A percentile compares a stretch with the other conserved stretches of the same genome.
These are phyloP conservation scores for Stachybotrys elegans DNA, from an alignment of 2,329 filamentous ascomycete species.

Conservation along the genomic window DNA sequence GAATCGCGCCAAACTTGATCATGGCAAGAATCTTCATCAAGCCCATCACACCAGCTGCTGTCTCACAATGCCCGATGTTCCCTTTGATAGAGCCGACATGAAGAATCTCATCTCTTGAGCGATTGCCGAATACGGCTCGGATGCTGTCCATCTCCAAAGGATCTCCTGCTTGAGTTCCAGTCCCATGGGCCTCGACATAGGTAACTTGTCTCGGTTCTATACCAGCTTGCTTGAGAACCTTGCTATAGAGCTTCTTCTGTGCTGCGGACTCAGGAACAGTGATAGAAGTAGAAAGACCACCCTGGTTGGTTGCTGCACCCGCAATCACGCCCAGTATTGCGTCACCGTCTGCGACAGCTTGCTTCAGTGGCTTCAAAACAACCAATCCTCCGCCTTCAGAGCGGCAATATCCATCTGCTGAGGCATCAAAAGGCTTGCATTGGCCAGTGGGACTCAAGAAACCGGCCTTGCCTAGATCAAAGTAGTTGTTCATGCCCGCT, in stretches of 20 bases:
- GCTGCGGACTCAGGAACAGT: constrained; percentile 19
- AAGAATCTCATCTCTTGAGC: constrained; percentile 2
- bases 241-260: constrained; percentile 23
- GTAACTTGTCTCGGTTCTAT: constrained; percentile 7
- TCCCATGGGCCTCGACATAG: constrained; percentile 42
- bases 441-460: constrained; percentile 21
- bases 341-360: constrained; percentile 47
- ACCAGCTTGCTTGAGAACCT: constrained; percentile 7
- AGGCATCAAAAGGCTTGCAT: constrained; percentile 20
- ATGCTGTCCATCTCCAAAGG: constrained; percentile 29
- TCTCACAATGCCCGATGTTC: constrained; percentile 22
- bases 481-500: constrained; percentile 16
- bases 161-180: constrained; percentile 43
- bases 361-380: constrained; percentile 40
- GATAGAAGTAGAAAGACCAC: constrained; percentile 19
- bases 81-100: constrained; percentile 25
- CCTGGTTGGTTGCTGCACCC: constrained; percentile 29
- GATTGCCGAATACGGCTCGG: constrained; percentile 10
- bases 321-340: constrained; percentile 38
- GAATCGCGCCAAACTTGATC: constrained; percentile 19
- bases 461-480: constrained; percentile 12
- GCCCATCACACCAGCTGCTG: constrained; percentile 20
- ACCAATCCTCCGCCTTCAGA: constrained; percentile 41
- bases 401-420: constrained; percentile 43
- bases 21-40: constrained; percentile 26